Evolutionary conservation across 2,329 filamentous ascomycete genomes (phyloP).

Genomic region (Fusarium sterilihyphosum): DNA sequence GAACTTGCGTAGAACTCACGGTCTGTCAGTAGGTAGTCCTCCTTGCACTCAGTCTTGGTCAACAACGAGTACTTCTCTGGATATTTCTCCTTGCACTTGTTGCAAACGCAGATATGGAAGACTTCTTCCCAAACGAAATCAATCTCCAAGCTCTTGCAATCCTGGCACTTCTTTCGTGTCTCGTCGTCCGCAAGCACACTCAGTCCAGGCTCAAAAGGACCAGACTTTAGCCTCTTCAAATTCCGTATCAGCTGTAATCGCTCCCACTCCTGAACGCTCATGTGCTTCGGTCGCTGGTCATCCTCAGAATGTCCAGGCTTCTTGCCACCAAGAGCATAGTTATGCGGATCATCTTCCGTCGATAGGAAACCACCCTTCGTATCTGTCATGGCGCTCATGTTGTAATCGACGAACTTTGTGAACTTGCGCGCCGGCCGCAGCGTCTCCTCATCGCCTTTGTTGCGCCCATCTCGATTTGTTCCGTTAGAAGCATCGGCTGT

Average conservation of each 20-base stretch:
- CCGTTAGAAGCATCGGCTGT: constrained; percentile 55
- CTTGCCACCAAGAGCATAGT: constrained; percentile 71
- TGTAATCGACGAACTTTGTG: constrained; percentile 94
- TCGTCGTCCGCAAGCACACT: constrained; percentile 73
- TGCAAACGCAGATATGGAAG: constrained; percentile 80
- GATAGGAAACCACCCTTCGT: constrained; percentile 96
- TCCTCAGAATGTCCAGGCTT: constrained; percentile 50
- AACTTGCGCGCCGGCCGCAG: constrained; percentile 88
- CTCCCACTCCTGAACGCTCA: constrained; percentile 95
- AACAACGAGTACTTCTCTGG: constrained; percentile 95
- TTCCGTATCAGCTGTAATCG: constrained; percentile 78
- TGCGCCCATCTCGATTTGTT: constrained; percentile 76
- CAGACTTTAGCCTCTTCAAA: constrained; percentile 77
- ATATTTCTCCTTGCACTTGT: constrained; percentile 84
- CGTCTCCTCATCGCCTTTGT: constrained; percentile 55
- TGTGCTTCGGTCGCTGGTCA: constrained; percentile 79
- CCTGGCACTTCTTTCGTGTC: constrained; percentile 78
- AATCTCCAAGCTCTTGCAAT: constrained; percentile 86
- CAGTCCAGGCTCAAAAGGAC: constrained; percentile 90
- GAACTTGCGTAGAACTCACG: constrained; percentile 61
- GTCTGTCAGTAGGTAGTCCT: constrained; percentile 95
- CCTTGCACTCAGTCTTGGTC: constrained; percentile 95
- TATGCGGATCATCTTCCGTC: constrained; percentile 90
- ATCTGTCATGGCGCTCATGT: constrained; percentile 97
- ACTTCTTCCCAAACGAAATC: constrained; percentile 95